phyloP scores from a whole-genome alignment of 2,329 filamentous ascomycete genomes.

The Aspergillus luchuensis region DNA sequence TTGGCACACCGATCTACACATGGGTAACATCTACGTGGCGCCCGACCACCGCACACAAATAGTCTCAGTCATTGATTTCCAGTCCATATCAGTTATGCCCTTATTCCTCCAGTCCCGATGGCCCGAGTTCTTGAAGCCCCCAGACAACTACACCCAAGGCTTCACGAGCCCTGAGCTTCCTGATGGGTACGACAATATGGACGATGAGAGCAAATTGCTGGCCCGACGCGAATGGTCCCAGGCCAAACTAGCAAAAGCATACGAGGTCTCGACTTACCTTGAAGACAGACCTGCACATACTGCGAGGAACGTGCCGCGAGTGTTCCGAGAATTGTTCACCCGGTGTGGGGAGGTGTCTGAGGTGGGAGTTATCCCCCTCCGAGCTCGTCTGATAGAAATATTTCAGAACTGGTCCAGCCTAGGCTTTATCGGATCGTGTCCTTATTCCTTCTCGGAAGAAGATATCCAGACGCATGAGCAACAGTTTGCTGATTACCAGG shows the following conservation, averaged over 20 bases:
- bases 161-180: constrained; percentile 16
- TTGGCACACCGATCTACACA: constrained; percentile 25
- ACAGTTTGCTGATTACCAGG: constrained; percentile 35
- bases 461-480: constrained; percentile 31
- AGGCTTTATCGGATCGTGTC: constrained; percentile 29
- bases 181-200: not conserved
- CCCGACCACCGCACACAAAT: constrained; percentile 24
- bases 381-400: constrained; percentile 36
- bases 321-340: constrained; percentile 37
- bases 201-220: constrained; percentile 11
- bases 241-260: constrained; percentile 31
- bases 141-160: constrained; percentile 21
- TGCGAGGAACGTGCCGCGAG: constrained; percentile 29
- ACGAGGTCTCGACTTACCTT: constrained; percentile 31
- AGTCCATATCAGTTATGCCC: constrained; percentile 29
- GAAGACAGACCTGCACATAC: constrained; percentile 26
- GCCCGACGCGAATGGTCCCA: constrained; percentile 22
- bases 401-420: constrained; percentile 30
- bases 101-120: constrained; percentile 32
- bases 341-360: constrained; percentile 33
- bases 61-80: constrained; percentile 28
- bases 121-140: constrained; percentile 30
- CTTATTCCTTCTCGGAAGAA: constrained; percentile 31
- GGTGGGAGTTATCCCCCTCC: constrained; percentile 34
- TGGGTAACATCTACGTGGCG: constrained; percentile 37